Base-by-base conservation (phyloP, 495 filamentous ascomycete genomes). In the Corynascus novoguineensis region DNA sequence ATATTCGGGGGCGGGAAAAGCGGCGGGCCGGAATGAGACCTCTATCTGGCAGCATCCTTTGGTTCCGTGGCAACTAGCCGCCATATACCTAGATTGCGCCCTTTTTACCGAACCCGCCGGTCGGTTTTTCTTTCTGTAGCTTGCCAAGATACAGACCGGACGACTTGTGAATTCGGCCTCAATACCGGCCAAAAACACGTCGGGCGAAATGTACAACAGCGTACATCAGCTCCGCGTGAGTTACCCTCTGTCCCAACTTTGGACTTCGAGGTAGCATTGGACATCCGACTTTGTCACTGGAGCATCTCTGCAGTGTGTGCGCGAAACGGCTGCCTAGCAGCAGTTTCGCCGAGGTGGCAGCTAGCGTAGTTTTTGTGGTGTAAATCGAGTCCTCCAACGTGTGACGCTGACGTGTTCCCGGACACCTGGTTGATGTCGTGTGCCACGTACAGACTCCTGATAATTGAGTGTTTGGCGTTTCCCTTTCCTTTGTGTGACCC, bases 321-420 rank as follows among this genome's bases (percentile, higher is more conserved):
- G 32, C 5, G 7, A 38, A 21, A 42, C 37, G 15, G 25, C 14
- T 41, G 37, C 37, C 37, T 41, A 17, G 37, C 37, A 17, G 17
- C 4, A 15, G 19, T 24, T 11, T 22, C 37, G 25, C 35, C 15
- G 35, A 22, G 50, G 17, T 12, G 14, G 22, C 2, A 27, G 22
- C 21, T 6, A 27, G 22, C 21, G 34, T 28, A 1, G 50, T 31
- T 17, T 19, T 49, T 49, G 46, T 7, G 22, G 46, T 32, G 28
- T 32, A 44, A 44, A 8, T 41, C 22, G 28, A 22, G 28, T 2
- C 15, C 14, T 12, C n/a, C 34, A 15, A 40, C 21, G 15, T 51
- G 49, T 52, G 29, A 52, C 49, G 49, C 40, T 52, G 49, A 40
- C 49, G 38, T 24, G 4, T n/a, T 19, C 12, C 10, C 12, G n/a